Evolutionary conservation across 2,329 filamentous ascomycete species (phyloP), one percentile per base, ranked within the genome.

Genomic region (Diaporthe sp.): DNA sequence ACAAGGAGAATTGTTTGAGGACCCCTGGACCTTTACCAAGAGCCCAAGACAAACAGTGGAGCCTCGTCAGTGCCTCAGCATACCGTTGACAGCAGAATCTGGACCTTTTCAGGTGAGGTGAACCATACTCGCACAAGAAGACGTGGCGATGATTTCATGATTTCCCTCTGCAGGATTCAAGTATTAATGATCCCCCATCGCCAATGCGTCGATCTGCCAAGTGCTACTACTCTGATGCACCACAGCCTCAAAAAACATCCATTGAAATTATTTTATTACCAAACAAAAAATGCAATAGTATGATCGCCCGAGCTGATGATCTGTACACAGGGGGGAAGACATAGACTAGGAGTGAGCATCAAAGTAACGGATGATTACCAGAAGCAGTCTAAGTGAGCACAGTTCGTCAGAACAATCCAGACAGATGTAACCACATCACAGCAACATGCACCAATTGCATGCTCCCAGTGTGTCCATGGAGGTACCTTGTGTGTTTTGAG

Each of bases 161-260:
- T 55, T 49, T 55, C 10, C 49, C 34, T 19, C 49, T 13, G 22
- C 31, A 55, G 49, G 49, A 55, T 70, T 42, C 34, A 28, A 28
- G n/a, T 17, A 22, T 28, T 53, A 53, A 10, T 55, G 65, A 55
- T 70, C 49, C 34, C 17, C 49, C 34, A 12, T 25, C 34, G 34
- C 65, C 65, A 55, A 70, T 55, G 34, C 46, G 65, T 42, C 65
- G 65, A 70, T 70, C 65, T 55, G 31, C 34, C 65, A 70, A 53
- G 46, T 68, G 31, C 15, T 55, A 55, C 49, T 46, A 17, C 19
- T 25, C 34, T 39, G 44, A 51, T 51, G 62, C 62, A 68, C 65
- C 34, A 22, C 34, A 55, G 34, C 65, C 49, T 22, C 31, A 55
- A 55, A 12, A 34, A 13, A 39, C 13, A 39, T 49, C 46, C 65